Evolutionary conservation across 2,329 filamentous ascomycete species (phyloP).

Genomic region (Rutstroemia sp.): DNA sequence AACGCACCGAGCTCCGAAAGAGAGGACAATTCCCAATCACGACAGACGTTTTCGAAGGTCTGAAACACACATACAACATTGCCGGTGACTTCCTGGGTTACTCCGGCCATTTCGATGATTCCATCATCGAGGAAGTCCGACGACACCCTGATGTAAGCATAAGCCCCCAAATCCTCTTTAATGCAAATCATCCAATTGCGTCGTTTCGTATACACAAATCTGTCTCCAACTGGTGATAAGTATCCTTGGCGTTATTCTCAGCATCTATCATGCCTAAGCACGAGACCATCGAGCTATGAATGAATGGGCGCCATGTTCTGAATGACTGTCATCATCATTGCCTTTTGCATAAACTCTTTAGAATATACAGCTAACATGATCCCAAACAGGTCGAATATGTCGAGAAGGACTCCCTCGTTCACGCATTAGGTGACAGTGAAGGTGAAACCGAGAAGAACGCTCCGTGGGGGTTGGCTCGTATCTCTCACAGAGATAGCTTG

Average conservation of each 20-base stretch:
- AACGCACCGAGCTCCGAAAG: constrained; percentile 85
- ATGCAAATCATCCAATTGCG: background rate
- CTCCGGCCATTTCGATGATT: constrained; percentile 91
- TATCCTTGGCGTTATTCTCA: background rate
- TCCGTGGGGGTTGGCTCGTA: constrained; percentile 97
- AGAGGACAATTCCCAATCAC: constrained; percentile 65
- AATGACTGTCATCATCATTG: background rate
- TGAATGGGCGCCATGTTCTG: constrained; percentile 21
- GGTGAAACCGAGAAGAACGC: constrained; percentile 76
- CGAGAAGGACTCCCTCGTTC: constrained; percentile 89
- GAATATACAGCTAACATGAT: constrained; percentile 15
- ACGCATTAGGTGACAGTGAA: constrained; percentile 58
- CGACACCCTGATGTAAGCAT: constrained; percentile 90
- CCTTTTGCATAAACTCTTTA: background rate
- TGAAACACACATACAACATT: constrained; percentile 97
- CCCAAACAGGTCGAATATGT: constrained; percentile 79
- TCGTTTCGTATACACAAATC: background rate
- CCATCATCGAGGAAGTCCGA: constrained; percentile 87
- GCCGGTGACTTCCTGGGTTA: constrained; percentile 80
- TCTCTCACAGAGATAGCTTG: constrained; percentile 85
- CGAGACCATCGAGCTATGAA: background rate
- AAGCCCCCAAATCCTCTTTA: background rate
- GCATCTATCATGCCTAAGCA: background rate
- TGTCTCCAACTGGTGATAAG: background rate
- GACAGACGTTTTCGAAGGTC: constrained; percentile 66